These are phyloP conservation scores for Podosphaera aphanis DNA, from an alignment of 2,329 filamentous ascomycete species.

Conservation along the genomic window DNA sequence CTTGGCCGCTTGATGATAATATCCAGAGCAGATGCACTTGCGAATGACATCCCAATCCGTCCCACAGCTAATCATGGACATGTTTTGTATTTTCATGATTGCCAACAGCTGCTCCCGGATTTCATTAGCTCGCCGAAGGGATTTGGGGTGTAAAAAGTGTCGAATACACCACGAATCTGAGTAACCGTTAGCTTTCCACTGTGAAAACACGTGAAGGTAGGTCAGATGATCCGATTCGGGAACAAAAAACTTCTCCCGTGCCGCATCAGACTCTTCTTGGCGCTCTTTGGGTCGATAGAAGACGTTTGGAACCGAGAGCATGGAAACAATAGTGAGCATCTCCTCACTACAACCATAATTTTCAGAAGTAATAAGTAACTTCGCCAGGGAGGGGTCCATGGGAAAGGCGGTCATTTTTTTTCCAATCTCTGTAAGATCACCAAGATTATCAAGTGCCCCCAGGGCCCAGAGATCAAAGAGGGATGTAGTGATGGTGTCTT, in stretches of 20 bases:
- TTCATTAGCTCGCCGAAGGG: conserved; percentile 72
- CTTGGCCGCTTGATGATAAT: conserved; percentile 92
- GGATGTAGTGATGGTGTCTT: conserved; percentile 92
- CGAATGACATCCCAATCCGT: conserved; percentile 94
- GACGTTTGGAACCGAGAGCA: conserved; percentile 89
- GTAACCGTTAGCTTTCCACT: conserved; percentile 80
- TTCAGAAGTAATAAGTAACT: conserved; percentile 75
- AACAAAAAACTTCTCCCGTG: conserved; percentile 94
- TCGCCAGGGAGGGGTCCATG: conserved; percentile 90
- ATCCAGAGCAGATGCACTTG: conserved; percentile 90
- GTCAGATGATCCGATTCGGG: conserved; percentile 94
- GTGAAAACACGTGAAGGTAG: conserved; percentile 80
- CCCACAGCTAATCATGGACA: conserved; percentile 67
- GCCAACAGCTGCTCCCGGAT: conserved; percentile 83
- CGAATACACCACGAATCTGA: conserved; percentile 80
- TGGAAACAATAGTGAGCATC: conserved; percentile 93
- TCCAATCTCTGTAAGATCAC: conserved; percentile 69
- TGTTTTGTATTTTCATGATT: conserved; percentile 85
- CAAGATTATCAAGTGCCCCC: conserved; percentile 79
- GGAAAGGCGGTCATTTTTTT: conserved; percentile 91
- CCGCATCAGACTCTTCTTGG: conserved; percentile 85
- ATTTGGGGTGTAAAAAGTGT: conserved; percentile 91
- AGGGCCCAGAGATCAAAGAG: conserved; percentile 95
- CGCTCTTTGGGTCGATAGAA: conserved; percentile 95
- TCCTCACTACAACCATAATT: conserved; percentile 88